A percentile compares a stretch with the other conserved stretches of the same genome.
These are phyloP conservation scores for Begonia fuchsioides DNA, from an alignment of 306 rosid species.

Conservation along the genomic window DNA sequence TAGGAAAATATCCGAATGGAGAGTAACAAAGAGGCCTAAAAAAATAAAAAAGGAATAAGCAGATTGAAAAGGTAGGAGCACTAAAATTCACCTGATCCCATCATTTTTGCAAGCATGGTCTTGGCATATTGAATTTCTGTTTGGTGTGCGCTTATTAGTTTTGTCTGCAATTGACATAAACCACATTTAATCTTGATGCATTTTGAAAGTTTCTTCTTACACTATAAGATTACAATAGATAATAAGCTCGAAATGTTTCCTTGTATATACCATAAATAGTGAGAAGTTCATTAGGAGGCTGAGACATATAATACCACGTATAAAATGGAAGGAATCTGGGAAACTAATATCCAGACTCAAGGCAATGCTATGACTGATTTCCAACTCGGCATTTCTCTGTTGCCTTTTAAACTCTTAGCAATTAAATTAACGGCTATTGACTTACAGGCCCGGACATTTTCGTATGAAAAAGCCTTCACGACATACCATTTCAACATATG, in stretches of 20 bases:
- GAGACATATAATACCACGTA: not conserved
- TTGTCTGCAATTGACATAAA: conserved; percentile 33
- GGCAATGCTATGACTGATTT: too few relatives aligned
- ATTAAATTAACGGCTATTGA: not conserved
- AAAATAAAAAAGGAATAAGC: not conserved
- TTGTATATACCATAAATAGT: not conserved
- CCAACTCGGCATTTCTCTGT: not conserved
- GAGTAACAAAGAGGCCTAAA: not conserved
- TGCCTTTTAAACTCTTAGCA: not conserved
- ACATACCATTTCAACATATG: conserved; percentile 55
- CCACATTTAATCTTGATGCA: too few relatives aligned
- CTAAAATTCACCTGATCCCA: conserved; percentile 47
- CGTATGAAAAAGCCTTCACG: not conserved
- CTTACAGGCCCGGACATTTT: not conserved
- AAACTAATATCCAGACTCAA: not conserved
- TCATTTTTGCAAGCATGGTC: conserved; percentile 26
- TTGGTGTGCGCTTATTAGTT: conserved; percentile 40
- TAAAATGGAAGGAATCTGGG: not conserved
- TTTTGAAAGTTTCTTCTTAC: too few relatives aligned
- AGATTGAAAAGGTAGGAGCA: not conserved
- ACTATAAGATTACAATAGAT: not conserved
- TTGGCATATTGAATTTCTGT: conserved; percentile 42
- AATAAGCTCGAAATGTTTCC: not conserved
- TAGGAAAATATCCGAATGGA: not conserved
- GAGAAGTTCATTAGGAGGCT: not conserved